Percentiles rank a stretch among this genome's conserved stretches.
Evolutionary conservation across 2,329 filamentous ascomycete species (phyloP).

Genomic region (Stachybotrys chlorohalonatus): DNA sequence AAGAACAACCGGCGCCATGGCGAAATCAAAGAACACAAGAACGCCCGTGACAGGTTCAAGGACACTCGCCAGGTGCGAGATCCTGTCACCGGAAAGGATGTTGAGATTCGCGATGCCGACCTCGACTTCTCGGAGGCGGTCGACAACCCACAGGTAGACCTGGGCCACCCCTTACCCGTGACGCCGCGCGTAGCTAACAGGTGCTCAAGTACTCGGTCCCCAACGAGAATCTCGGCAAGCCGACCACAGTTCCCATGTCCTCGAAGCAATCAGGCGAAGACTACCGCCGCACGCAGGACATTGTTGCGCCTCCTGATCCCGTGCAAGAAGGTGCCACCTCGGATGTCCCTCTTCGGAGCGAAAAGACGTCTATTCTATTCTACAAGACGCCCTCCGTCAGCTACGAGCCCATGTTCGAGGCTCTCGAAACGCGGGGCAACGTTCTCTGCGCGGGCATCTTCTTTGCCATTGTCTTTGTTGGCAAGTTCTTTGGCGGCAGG

Average conservation of each 20-base stretch:
- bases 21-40: slow-evolving; percentile 34
- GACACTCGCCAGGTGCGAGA: slow-evolving; percentile 70
- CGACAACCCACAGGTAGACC: slow-evolving; percentile 58
- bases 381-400: slow-evolving; percentile 86
- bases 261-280: slow-evolving; percentile 64
- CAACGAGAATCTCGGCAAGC: slow-evolving; percentile 77
- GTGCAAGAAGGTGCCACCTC: slow-evolving; percentile 74
- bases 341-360: slow-evolving; percentile 90
- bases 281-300: slow-evolving; percentile 78
- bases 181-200: not conserved
- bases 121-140: slow-evolving; percentile 59
- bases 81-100: slow-evolving; percentile 77
- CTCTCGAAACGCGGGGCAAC: slow-evolving; percentile 66
- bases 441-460: slow-evolving; percentile 63
- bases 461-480: slow-evolving; percentile 64
- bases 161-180: no score
- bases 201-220: slow-evolving; percentile 62
- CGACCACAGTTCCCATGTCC: slow-evolving; percentile 63
- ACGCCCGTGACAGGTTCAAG: slow-evolving; percentile 25
- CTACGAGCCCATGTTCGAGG: slow-evolving; percentile 79
- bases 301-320: slow-evolving; percentile 85
- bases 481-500: slow-evolving; percentile 69
- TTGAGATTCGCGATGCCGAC: slow-evolving; percentile 77
- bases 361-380: slow-evolving; percentile 94
- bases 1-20: slow-evolving; percentile 25